Evolutionary conservation across 1,284 basidiomycete genomes (phyloP).

Genomic region (Limonomyces culmigenus): DNA sequence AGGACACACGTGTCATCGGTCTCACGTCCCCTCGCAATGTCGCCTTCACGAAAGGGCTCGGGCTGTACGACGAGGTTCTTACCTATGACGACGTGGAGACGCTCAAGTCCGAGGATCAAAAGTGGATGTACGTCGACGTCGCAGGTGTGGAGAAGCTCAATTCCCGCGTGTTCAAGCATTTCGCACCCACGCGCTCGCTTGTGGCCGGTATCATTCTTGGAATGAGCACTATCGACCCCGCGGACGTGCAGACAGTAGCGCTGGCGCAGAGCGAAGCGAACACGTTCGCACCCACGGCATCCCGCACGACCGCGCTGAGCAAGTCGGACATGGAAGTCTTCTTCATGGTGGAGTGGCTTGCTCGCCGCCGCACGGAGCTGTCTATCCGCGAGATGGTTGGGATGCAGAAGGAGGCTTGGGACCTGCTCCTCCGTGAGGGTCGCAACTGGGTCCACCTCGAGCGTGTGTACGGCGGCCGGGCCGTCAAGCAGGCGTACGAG

Average conservation of each 20-base stretch:
- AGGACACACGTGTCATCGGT: slow-evolving; percentile 24
- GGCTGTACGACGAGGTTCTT: slow-evolving; percentile 34
- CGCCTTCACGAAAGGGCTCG: slow-evolving; percentile 31
- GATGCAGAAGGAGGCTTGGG: slow-evolving; percentile 37
- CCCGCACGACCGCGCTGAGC: slow-evolving; percentile 11
- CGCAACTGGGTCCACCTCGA: slow-evolving; percentile 32
- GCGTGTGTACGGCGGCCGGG: slow-evolving; percentile 24
- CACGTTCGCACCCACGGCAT: slow-evolving; percentile 11
- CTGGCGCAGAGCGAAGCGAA: slow-evolving; percentile 15
- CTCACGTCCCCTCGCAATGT: slow-evolving; percentile 37
- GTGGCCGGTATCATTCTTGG: slow-evolving; percentile 30
- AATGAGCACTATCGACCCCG: slow-evolving; percentile 32
- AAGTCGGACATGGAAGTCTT: slow-evolving; percentile 25
- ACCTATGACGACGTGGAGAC: slow-evolving; percentile 28
- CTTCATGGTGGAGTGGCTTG: slow-evolving; percentile 52
- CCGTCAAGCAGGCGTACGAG: slow-evolving; percentile 30
- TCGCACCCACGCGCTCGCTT: slow-evolving; percentile 19
- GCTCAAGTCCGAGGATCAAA: slow-evolving; percentile 7
- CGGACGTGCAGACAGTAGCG: slow-evolving; percentile 10
- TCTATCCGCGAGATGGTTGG: slow-evolving; percentile 24
- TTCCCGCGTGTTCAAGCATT: slow-evolving; percentile 20
- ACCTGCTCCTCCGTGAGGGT: slow-evolving; percentile 34
- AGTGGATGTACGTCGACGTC: slow-evolving; percentile 45
- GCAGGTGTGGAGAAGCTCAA: slow-evolving; percentile 37
- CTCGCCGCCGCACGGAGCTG: slow-evolving; percentile 28